These are phyloP conservation scores for Paramecium tetraurelia DNA, from an alignment of 73 alveolate species.

Conservation along the genomic window DNA sequence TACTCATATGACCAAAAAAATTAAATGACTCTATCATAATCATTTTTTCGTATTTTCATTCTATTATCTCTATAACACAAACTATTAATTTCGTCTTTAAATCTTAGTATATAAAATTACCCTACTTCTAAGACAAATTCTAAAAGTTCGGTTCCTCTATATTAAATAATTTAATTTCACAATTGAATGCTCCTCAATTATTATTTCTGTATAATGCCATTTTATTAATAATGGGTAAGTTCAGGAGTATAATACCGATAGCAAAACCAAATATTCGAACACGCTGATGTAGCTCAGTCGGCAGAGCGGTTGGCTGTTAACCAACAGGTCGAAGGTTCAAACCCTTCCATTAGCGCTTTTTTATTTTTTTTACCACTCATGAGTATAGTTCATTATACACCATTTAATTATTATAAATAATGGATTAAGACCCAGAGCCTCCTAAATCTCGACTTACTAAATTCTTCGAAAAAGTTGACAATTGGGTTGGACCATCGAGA, in stretches of 20 bases:
- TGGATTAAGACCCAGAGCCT: conserved; percentile 5
- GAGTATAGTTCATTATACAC: background rate
- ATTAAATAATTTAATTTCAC: background rate
- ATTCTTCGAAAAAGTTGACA: conserved; percentile 35
- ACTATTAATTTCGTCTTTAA: no score
- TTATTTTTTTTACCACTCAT: background rate
- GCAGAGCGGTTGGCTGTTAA: conserved; percentile 62
- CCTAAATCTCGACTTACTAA: background rate
- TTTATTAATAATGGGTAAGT: background rate
- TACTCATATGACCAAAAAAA: no score
- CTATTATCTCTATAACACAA: background rate
- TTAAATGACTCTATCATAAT: background rate
- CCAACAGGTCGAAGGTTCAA: conserved; percentile 60
- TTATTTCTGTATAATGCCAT: background rate
- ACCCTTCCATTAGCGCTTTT: conserved; percentile 57
- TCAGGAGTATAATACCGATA: background rate
- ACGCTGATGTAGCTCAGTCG: conserved; percentile 60
- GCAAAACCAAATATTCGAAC: background rate
- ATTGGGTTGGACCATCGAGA: conserved; percentile 42
- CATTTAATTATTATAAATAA: background rate
- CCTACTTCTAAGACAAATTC: background rate
- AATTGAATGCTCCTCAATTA: background rate
- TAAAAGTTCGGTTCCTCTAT: background rate
- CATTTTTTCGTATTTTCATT: no score
- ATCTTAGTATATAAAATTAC: no score